Evolutionary conservation across 176 grass and related monocot species (phyloP), one percentile per base, ranked within the genome.

Genomic region (Areca catechu): DNA sequence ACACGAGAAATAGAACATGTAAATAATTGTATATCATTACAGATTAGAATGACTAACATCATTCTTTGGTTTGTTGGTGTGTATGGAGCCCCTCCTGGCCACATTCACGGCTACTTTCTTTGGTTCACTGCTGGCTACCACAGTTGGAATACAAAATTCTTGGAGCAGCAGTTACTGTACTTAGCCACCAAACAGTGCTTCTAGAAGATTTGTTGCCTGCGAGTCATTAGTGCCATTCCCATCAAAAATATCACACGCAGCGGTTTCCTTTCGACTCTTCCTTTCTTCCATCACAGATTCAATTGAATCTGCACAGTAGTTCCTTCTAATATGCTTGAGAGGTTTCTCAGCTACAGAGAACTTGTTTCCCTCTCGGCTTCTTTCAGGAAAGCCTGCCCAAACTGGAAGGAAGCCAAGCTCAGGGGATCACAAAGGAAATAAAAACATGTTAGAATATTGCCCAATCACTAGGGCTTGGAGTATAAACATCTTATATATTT

Each of bases 301-400:
- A 14, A 74, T 24, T 7, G 83, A 87, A 4, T 87, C 79, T 19
- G 71, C 51, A 68, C 66, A 87, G 48, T 75, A 93, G 49, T 83
- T 85, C 20, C 83, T 81, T 71, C 83, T 87, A 0, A 37, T 63
- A 58, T 81, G 80, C 43, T 78, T 81, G 10, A 49, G 27, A 30
- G 88, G 76, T 64, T 74, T 87, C 5, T 87, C 83, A 25, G 88
- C 80, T 15, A 93, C 72, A 3, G 60, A 25, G 1, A 83, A 93
- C 67, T 93, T 93, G 49, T 69, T 87, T 56, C 88, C 76, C 37
- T 93, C 88, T 57, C 79, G 52, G 28, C 25, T 62, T 78, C 76
- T 74, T 78, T 93, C 83, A 60, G 75, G 66, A 72, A 93, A 93
- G 29, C 83, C 73, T 64, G 88, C 83, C 88, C 88, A 93, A 60